A percentile compares a stretch with the other conserved stretches of the same genome.
Evolutionary conservation across 306 rosid species (phyloP).

Genomic region (Lathyrus sativus): DNA sequence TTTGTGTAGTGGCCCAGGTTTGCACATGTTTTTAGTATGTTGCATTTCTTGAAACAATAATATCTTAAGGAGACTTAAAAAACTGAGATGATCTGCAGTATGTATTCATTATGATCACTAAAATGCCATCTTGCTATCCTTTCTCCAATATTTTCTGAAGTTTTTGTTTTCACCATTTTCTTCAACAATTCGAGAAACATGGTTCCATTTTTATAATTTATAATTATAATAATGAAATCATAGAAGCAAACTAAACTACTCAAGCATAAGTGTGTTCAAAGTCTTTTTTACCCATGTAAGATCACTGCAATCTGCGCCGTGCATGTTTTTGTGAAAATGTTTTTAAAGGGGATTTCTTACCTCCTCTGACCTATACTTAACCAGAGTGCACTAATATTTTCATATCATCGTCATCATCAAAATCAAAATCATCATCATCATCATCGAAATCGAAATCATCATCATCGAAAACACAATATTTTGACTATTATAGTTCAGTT

Average conservation of each 20-base stretch:
- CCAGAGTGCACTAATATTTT: constrained; percentile 1
- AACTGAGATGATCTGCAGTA: constrained; percentile 8
- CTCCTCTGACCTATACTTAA: constrained; percentile 17
- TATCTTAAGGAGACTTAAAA: constrained; percentile 32
- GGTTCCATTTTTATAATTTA: background rate
- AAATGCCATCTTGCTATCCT: background rate
- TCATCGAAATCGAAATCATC: too few species aligned
- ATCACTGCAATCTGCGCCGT: background rate
- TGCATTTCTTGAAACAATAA: constrained; percentile 16
- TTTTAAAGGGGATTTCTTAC: background rate
- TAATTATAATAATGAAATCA: background rate
- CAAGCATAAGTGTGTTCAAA: constrained; percentile 1
- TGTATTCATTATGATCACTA: constrained; percentile 12
- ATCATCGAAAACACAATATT: too few species aligned
- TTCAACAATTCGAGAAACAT: background rate
- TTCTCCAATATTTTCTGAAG: constrained; percentile 19
- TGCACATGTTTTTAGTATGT: constrained; percentile 35
- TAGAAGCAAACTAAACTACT: constrained; percentile 27
- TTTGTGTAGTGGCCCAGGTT: constrained; percentile 90
- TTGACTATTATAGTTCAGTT: constrained; percentile 3
- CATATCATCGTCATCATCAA: too few species aligned
- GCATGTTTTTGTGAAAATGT: constrained; percentile 1
- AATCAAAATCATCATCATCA: too few species aligned
- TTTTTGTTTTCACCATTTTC: constrained; percentile 11
- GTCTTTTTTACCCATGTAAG: constrained; percentile 1